phyloP scores from a whole-genome alignment of 768 basidiomycete species.

The Psilocybe subaeruginosa region DNA sequence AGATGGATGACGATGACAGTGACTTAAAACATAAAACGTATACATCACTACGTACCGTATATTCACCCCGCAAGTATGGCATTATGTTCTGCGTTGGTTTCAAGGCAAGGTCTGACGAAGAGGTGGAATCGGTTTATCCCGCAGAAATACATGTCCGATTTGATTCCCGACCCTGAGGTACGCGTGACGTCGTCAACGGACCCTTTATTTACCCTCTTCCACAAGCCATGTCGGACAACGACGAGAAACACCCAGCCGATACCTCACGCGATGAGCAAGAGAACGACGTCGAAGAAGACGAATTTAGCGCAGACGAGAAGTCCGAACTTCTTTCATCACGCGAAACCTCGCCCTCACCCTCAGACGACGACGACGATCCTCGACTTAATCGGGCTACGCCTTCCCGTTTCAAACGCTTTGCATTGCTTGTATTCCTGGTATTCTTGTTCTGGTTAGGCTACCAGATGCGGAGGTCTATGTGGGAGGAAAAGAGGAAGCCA shows the following conservation, averaged over 20 bases:
- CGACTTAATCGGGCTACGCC: slow-evolving; percentile 42
- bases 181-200: background rate
- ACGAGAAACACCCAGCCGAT: slow-evolving; percentile 6
- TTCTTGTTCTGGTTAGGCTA: slow-evolving; percentile 49
- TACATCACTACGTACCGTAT: no score
- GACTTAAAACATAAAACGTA: no score
- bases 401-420: slow-evolving; percentile 48
- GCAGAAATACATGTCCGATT: background rate
- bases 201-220: background rate
- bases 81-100: no score
- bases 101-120: no score
- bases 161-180: background rate
- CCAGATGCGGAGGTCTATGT: slow-evolving; percentile 30
- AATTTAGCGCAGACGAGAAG: slow-evolving; percentile 8
- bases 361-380: slow-evolving; percentile 24
- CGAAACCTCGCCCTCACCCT: slow-evolving; percentile 5
- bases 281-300: background rate
- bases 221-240: slow-evolving; percentile 2
- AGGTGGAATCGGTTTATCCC: background rate
- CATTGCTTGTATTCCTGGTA: slow-evolving; percentile 42
- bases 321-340: slow-evolving; percentile 3
- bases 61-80: no score
- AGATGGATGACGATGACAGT: no score
- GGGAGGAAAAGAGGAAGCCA: slow-evolving; percentile 32
- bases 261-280: slow-evolving; percentile 5